phyloP scores from a whole-genome alignment of 2,329 filamentous ascomycete genomes.

The Ophiostoma piceae region DNA sequence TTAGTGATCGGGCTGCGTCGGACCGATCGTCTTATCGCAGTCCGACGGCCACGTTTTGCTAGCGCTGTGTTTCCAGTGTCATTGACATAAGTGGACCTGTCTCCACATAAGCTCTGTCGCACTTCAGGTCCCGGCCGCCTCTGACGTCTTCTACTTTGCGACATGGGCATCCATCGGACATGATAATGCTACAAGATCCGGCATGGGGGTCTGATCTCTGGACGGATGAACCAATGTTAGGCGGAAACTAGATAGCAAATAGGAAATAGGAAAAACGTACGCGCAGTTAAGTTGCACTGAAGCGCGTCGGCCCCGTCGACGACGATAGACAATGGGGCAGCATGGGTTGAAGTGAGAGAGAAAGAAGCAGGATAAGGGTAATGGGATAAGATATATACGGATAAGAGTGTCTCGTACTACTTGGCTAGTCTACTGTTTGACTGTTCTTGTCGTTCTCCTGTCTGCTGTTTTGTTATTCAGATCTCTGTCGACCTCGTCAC shows the following conservation, averaged over 20 bases:
- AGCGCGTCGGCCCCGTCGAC: background rate
- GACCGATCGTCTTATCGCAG: conserved; percentile 2
- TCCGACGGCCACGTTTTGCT: conserved; percentile 5
- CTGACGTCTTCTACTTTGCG: background rate
- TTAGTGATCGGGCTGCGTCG: conserved; percentile 5
- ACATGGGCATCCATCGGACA: background rate
- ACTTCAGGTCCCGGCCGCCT: background rate
- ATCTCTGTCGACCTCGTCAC: background rate
- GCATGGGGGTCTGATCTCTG: background rate
- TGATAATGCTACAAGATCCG: background rate
- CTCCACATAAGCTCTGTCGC: background rate
- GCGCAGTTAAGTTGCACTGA: background rate
- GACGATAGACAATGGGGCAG: background rate
- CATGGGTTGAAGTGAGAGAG: background rate
- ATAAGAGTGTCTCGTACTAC: background rate
- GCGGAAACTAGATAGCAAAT: background rate
- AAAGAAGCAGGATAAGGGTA: background rate
- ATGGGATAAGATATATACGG: background rate
- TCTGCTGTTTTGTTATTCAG: background rate
- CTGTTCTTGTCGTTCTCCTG: background rate
- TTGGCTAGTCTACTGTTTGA: background rate
- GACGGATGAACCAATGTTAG: background rate
- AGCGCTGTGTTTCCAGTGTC: background rate
- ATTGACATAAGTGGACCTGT: background rate
- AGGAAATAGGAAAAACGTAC: background rate